Evolutionary conservation across 805 yeast genomes (phyloP).

Genomic region (Monosporozyma siamensis): DNA sequence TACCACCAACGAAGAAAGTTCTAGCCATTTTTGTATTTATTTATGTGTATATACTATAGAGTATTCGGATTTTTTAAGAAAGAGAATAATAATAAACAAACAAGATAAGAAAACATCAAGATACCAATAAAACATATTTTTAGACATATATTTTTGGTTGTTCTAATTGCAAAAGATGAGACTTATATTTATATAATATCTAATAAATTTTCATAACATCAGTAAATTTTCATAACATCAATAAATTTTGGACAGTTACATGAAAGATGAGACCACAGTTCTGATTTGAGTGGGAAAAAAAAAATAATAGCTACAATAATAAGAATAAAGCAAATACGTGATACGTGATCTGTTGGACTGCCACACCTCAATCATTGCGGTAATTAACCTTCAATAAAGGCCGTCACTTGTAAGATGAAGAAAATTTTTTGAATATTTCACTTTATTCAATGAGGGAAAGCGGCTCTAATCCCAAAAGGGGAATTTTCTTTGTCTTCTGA

Average conservation of each 20-base stretch:
- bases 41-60: slow-evolving; percentile 1
- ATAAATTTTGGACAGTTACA: no score
- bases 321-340: no score
- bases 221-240: no score
- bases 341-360: no score
- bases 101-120: background rate
- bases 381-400: background rate
- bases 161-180: no score
- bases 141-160: no score
- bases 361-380: no score
- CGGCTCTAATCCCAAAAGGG: background rate
- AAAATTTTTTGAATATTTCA: no score
- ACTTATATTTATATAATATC: background rate
- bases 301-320: no score
- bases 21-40: slow-evolving; percentile 53
- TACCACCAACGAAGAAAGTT: slow-evolving; percentile 96
- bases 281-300: background rate
- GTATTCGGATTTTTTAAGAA: background rate
- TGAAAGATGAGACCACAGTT: background rate
- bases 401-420: no score
- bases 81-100: background rate
- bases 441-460: no score
- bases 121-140: slow-evolving; percentile 2
- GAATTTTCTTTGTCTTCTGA: background rate
- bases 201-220: no score